Base-by-base conservation (phyloP, 768 basidiomycete genomes). In the Pisolithus marmoratus region DNA sequence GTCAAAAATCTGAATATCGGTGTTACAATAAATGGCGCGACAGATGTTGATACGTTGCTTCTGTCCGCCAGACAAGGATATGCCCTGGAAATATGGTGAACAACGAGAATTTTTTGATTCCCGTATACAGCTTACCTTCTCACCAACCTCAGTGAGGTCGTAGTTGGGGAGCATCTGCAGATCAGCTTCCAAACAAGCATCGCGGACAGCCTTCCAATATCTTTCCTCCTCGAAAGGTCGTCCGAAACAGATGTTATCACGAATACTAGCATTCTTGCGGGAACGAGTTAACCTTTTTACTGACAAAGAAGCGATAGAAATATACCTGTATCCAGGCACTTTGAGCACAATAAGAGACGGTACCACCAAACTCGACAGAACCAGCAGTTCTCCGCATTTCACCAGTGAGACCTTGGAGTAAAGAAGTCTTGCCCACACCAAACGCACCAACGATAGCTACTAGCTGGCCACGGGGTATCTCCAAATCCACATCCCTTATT, bases 161-260 rank as follows among this genome's bases (percentile, higher is more conserved):
- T 88, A 87, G 50, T 84, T 75, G 3, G 79, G 76, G 43, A 94
- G 72, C 72, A 90, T 80, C 48, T 86, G 84, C 3, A 94, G 70
- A 70, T 94, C 92, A 5, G 84, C 79, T 56, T 85, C 85, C 31
- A 94, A 70, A 62, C 86, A 94, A 0, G 91, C 80, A 61, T 88
- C 87, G 5, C 73, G 74, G 38, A 95, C 72, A 2, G 85, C 90
- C 29, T 80, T 79, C 90, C 89, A 90, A 63, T 94, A 94, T 50
- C 80, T 76, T 49, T 83, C 80, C 58, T 87, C 84, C 23, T 94
- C 87, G 57, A 85, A 92, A 6, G 86, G 83, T 31, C 83, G 75
- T 36, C 93, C 93, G 52, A 96, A 96, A 56, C 87, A 83, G 49
- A 96, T 82, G 60, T 95, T 96, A 42, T 95, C 91, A 48, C 90